Percentiles rank a stretch among this genome's conserved stretches.
Conservation (phyloP, 768 basidiomycete genomes). For the Kwoniella heveanensis region DNA sequence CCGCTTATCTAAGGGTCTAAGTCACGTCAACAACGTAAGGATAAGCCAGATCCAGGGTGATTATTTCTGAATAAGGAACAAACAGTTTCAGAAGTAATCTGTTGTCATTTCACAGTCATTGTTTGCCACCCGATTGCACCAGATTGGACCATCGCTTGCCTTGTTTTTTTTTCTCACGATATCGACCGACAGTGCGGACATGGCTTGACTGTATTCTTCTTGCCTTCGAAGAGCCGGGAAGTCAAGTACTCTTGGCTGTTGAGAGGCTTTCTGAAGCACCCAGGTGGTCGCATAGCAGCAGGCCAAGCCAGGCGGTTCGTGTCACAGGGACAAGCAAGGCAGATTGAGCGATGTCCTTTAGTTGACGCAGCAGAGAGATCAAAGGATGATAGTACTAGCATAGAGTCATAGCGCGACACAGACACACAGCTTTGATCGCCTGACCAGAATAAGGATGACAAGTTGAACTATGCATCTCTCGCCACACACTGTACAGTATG, state of each 20-base stretch:
- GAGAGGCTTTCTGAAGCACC: not conserved
- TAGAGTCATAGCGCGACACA: not conserved
- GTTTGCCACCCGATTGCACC: not conserved
- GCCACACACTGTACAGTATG: too few species aligned
- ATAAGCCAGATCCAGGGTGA: slow-evolving; percentile 1
- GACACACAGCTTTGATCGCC: not conserved
- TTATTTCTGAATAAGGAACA: not conserved
- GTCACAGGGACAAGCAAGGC: not conserved
- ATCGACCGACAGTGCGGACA: not conserved
- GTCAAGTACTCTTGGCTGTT: not conserved
- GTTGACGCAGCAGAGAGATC: too few species aligned
- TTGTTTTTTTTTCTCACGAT: not conserved
- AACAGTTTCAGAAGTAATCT: not conserved
- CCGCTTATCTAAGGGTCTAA: not conserved
- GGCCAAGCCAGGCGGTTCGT: not conserved
- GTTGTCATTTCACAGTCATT: not conserved
- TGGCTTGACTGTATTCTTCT: not conserved
- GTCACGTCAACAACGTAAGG: not conserved
- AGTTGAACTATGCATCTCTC: not conserved
- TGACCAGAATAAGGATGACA: not conserved
- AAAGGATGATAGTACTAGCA: too few species aligned
- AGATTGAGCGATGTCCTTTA: not conserved
- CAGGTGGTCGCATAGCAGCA: not conserved
- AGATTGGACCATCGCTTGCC: not conserved
- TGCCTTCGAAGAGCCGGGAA: not conserved